Percentiles rank a stretch among this genome's conserved stretches.
Evolutionary conservation across 192 early-diverging fungal species (phyloP).

Genomic region (Coemansia sp.): DNA sequence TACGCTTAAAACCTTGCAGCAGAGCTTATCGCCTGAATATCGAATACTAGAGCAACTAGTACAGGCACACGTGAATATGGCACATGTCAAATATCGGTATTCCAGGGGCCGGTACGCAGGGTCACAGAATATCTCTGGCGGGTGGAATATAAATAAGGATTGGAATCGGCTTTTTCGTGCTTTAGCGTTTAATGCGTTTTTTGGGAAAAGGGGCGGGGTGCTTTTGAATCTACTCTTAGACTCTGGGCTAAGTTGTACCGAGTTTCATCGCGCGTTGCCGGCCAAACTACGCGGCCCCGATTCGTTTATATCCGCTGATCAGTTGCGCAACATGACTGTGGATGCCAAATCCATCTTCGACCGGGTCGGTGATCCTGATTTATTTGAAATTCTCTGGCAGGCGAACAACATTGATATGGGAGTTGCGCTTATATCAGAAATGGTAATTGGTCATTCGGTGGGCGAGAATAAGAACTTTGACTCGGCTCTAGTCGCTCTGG

Average conservation of each 20-base stretch:
- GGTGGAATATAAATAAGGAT: conserved; percentile 11
- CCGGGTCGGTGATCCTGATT: background rate
- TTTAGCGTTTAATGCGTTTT: conserved; percentile 5
- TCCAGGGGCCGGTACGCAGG: conserved; percentile 21
- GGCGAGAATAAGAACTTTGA: background rate
- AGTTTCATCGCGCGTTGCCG: background rate
- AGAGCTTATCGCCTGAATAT: background rate
- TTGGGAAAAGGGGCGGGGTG: conserved; percentile 12
- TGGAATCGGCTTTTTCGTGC: conserved; percentile 9
- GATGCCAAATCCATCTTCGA: background rate
- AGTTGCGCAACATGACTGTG: background rate
- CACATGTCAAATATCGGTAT: conserved; percentile 10
- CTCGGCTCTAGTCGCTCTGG: background rate
- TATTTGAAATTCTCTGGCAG: background rate
- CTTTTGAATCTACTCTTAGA: conserved; percentile 4
- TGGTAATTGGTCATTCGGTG: background rate
- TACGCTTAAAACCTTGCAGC: background rate
- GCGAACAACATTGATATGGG: background rate
- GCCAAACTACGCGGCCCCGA: background rate
- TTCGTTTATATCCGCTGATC: background rate
- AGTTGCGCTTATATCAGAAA: conserved; percentile 13
- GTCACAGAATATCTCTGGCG: background rate
- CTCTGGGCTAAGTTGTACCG: background rate
- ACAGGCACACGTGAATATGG: conserved; percentile 17
- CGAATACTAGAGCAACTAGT: conserved; percentile 5